Evolutionary conservation across 2,329 filamentous ascomycete species (phyloP).

Genomic region (Monilinia aucupariae): DNA sequence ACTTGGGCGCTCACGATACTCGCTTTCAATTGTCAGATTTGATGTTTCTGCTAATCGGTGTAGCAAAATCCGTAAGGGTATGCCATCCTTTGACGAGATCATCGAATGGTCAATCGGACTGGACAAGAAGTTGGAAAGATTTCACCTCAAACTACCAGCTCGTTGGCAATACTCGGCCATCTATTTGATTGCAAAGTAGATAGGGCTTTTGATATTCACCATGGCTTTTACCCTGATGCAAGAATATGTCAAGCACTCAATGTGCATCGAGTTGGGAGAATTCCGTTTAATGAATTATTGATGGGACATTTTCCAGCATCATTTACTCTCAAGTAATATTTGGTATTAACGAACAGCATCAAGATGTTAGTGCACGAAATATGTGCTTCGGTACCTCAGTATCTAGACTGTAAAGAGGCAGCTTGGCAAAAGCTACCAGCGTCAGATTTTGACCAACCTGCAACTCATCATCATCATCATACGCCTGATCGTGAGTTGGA

Average conservation of each 20-base stretch:
- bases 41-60: slow-evolving; percentile 14
- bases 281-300: slow-evolving; percentile 18
- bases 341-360: not conserved
- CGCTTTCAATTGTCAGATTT: slow-evolving; percentile 8
- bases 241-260: slow-evolving; percentile 17
- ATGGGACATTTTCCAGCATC: not conserved
- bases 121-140: slow-evolving; percentile 1
- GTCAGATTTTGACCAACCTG: too few species aligned
- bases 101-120: not conserved
- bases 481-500: not conserved
- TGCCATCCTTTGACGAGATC: not conserved
- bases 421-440: not conserved
- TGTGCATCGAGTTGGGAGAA: slow-evolving; percentile 15
- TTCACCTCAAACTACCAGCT: slow-evolving; percentile 2
- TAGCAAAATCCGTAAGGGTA: not conserved
- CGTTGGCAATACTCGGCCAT: slow-evolving; percentile 2
- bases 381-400: slow-evolving; percentile 19
- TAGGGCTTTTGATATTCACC: slow-evolving; percentile 8
- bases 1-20: slow-evolving; percentile 1
- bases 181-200: not conserved
- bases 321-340: not conserved
- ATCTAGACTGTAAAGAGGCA: slow-evolving; percentile 10
- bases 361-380: slow-evolving; percentile 4
- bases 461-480: not conserved
- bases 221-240: slow-evolving; percentile 7